phyloP scores from a whole-genome alignment of 805 yeast genomes.

The Candida ulmi region DNA sequence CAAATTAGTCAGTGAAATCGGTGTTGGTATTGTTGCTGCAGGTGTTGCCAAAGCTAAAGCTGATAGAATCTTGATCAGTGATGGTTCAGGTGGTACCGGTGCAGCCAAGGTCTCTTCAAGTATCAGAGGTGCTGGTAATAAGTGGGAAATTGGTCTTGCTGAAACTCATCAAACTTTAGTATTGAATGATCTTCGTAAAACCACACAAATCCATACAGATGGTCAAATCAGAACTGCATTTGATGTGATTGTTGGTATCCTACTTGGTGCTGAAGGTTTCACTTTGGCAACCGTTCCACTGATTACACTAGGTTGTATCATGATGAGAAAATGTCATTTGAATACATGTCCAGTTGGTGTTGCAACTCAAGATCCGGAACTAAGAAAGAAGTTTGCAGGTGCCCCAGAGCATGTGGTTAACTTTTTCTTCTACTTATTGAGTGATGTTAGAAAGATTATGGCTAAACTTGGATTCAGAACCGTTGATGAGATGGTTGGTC shows the following conservation, averaged over 20 bases:
- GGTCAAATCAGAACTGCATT: slow-evolving; percentile 97
- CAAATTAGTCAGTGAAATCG: slow-evolving; percentile 94
- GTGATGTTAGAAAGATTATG: slow-evolving; percentile 89
- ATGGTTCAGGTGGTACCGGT: slow-evolving; percentile 99
- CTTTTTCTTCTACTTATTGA: slow-evolving; percentile 91
- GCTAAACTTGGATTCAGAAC: slow-evolving; percentile 94
- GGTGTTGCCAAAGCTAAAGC: slow-evolving; percentile 99
- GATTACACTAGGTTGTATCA: slow-evolving; percentile 95
- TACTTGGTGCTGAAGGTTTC: slow-evolving; percentile 97
- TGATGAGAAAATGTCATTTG: slow-evolving; percentile 92
- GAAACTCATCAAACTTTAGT: slow-evolving; percentile 98
- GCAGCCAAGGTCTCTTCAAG: slow-evolving; percentile 93
- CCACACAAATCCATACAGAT: slow-evolving; percentile 95
- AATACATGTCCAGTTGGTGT: slow-evolving; percentile 97
- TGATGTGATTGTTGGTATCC: slow-evolving; percentile 93
- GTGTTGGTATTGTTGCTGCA: slow-evolving; percentile 98
- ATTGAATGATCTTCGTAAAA: slow-evolving; percentile 90
- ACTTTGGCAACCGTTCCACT: slow-evolving; percentile 97
- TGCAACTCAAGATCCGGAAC: slow-evolving; percentile 96
- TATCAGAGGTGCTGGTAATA: slow-evolving; percentile 94
- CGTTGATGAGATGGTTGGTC: slow-evolving; percentile 97
- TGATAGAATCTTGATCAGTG: slow-evolving; percentile 90
- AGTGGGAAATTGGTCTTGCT: slow-evolving; percentile 98
- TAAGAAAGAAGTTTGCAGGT: slow-evolving; percentile 88
- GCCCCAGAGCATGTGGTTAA: slow-evolving; percentile 98